Base-by-base conservation (phyloP, 176 grass and related monocot genomes). In the Ensete glaucum region DNA sequence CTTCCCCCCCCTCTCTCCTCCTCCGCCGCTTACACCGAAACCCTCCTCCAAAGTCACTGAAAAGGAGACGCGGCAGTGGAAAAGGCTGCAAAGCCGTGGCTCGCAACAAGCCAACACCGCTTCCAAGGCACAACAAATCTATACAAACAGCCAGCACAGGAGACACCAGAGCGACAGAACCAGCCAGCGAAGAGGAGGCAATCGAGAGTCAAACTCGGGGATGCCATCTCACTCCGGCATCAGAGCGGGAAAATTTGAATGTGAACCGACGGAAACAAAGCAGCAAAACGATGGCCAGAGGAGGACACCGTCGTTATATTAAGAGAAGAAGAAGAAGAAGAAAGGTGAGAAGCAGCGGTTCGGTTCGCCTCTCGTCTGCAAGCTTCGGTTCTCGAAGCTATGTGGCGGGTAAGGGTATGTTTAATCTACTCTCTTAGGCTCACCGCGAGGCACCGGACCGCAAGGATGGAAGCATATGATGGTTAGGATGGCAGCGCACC, bases 41-140 rank as follows among this genome's bases (percentile, higher is more conserved):
- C 70, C 73, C 49, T 20, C 50, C 55, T 20, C 50, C 55, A 66
- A 73, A 21, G 69, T 27, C 27, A 52, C 63, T 76, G 19, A 71
- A 71, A 71, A 49, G 52, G 50, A 50, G 34, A 23, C 15, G 68
- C n/a, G 26, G 10, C 52, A 54, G 53, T 19, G 29, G 54, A 49
- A 79, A 87, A 69, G 73, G 76, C 78, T 78, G 59, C 78, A 77
- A 55, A 29, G 34, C 34, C 34, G 34, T 34, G 34, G 34, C 34
- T 60, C 56, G 66, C 56, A 77, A 81, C 71, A 75, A 81, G 64
- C 65, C 83, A 71, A 85, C 78, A 69, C 17, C 43, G 34, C 72
- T 49, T 8, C 79, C 83, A 67, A 73, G 64, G 68, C 53, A 57
- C 53, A 65, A 54, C 83, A 77, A n/a, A 73, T 29, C 24, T 69